phyloP scores from a whole-genome alignment of 441 rosid species.

The Euphorbia celastroides region DNA sequence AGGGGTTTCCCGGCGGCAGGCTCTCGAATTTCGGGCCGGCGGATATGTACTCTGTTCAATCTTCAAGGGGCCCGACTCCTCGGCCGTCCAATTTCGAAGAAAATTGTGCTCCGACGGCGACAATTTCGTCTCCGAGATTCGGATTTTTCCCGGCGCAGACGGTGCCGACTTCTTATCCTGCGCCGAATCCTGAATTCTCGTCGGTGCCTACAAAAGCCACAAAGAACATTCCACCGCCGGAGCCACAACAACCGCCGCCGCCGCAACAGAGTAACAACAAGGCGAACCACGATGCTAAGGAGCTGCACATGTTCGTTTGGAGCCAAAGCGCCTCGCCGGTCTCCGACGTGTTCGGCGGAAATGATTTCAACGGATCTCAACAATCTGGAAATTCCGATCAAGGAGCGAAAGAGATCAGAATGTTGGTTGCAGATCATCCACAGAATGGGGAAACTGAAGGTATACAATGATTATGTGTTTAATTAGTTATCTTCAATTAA shows the following conservation, averaged over 20 bases:
- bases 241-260: slow-evolving; percentile 25
- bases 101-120: slow-evolving; percentile 42
- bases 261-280: slow-evolving; percentile 24
- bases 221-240: slow-evolving; percentile 27
- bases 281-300: slow-evolving; percentile 44
- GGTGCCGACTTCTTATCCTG: slow-evolving; percentile 61
- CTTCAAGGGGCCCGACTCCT: slow-evolving; percentile 69
- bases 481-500: neutral
- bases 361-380: slow-evolving; percentile 52
- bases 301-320: slow-evolving; percentile 98
- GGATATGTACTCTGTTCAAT: slow-evolving; percentile 71
- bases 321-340: slow-evolving; percentile 90
- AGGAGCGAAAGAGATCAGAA: slow-evolving; percentile 87
- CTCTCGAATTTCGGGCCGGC: slow-evolving; percentile 69
- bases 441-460: slow-evolving; percentile 71
- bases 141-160: slow-evolving; percentile 74
- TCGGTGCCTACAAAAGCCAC: slow-evolving; percentile 25
- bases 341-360: slow-evolving; percentile 64
- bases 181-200: slow-evolving; percentile 72
- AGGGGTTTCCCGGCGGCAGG: slow-evolving; percentile 54
- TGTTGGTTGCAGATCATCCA: slow-evolving; percentile 77
- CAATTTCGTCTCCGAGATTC: slow-evolving; percentile 64
- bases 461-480: slow-evolving; percentile 2
- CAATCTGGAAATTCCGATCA: slow-evolving; percentile 75
- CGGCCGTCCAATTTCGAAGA: slow-evolving; percentile 84